Percentiles rank a stretch among this genome's conserved stretches.
Evolutionary conservation across 192 early-diverging fungal species (phyloP).

Genomic region (Rhizophagus sp.): DNA sequence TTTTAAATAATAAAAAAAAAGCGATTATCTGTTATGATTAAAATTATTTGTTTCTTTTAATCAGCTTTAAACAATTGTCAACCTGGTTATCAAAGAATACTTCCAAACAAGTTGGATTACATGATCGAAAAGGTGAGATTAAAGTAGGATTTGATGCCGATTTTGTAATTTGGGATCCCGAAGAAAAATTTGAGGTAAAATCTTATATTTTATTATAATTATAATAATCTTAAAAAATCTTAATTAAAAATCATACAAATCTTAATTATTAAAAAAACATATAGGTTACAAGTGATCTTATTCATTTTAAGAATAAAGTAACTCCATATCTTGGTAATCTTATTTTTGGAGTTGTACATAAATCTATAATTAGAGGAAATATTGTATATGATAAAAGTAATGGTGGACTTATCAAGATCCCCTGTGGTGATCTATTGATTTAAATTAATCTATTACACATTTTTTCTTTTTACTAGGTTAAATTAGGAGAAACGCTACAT

Average conservation of each 20-base stretch:
- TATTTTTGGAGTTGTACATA: constrained; percentile 65
- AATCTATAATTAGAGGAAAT: constrained; percentile 71
- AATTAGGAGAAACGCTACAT: too few relatives aligned
- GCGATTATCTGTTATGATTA: not conserved
- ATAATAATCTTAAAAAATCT: not conserved
- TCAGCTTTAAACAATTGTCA: constrained; percentile 54
- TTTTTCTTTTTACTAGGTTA: too few relatives aligned
- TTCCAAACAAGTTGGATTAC: constrained; percentile 60
- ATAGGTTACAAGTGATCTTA: constrained; percentile 55
- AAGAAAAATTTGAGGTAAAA: constrained; percentile 51
- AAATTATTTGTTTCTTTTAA: not conserved
- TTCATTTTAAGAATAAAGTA: constrained; percentile 82
- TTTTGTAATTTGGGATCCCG: constrained; percentile 77
- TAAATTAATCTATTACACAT: constrained; percentile 7
- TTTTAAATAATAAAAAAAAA: not conserved
- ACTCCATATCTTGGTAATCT: constrained; percentile 70
- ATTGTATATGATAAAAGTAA: constrained; percentile 42
- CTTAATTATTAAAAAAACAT: not conserved
- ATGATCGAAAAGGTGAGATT: constrained; percentile 68
- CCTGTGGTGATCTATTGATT: constrained; percentile 17
- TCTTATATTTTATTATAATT: not conserved
- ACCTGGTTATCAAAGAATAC: constrained; percentile 68
- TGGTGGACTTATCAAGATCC: constrained; percentile 6
- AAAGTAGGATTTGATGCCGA: constrained; percentile 73
- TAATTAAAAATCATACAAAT: not conserved